phyloP scores from a whole-genome alignment of 108 stramenopile species.

The Cyclostephanos tholiformis region DNA sequence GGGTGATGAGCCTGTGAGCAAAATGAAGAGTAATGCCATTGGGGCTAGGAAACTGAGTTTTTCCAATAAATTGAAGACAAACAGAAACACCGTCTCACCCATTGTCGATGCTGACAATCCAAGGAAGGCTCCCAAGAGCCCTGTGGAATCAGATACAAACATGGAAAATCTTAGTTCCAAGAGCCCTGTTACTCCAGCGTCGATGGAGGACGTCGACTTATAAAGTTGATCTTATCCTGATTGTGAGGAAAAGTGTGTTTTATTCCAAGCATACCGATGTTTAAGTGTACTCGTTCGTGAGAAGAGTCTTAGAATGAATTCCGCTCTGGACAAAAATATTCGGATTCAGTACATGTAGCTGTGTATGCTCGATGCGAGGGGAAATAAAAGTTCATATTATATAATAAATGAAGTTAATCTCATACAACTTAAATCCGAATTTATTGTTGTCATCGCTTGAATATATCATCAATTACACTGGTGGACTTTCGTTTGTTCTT shows the following conservation, averaged over 20 bases:
- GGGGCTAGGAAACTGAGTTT: not conserved
- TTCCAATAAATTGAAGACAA: not conserved
- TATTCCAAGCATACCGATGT: too few relatives aligned
- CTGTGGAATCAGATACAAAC: not conserved
- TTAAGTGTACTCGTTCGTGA: too few relatives aligned
- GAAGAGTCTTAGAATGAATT: too few relatives aligned
- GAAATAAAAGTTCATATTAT: too few relatives aligned
- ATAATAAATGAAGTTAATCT: too few relatives aligned
- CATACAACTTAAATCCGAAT: too few relatives aligned
- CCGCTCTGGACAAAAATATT: too few relatives aligned
- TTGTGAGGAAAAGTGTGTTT: too few relatives aligned
- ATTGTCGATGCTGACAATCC: not conserved
- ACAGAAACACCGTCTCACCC: not conserved
- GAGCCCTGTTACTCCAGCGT: conserved; percentile 1
- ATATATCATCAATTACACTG: conserved; percentile 46
- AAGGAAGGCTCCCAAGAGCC: conserved; percentile 3
- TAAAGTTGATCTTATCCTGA: not conserved
- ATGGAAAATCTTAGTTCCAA: conserved; percentile 6
- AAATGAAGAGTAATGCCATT: conserved; percentile 33
- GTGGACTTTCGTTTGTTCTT: conserved; percentile 24
- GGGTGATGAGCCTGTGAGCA: conserved; percentile 41
- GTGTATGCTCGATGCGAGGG: too few relatives aligned
- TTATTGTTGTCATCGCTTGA: not conserved
- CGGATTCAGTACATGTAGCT: too few relatives aligned
- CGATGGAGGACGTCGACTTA: conserved; percentile 13